phyloP scores from a whole-genome alignment of 768 basidiomycete genomes.

The Boletus rufocinnamomeus region DNA sequence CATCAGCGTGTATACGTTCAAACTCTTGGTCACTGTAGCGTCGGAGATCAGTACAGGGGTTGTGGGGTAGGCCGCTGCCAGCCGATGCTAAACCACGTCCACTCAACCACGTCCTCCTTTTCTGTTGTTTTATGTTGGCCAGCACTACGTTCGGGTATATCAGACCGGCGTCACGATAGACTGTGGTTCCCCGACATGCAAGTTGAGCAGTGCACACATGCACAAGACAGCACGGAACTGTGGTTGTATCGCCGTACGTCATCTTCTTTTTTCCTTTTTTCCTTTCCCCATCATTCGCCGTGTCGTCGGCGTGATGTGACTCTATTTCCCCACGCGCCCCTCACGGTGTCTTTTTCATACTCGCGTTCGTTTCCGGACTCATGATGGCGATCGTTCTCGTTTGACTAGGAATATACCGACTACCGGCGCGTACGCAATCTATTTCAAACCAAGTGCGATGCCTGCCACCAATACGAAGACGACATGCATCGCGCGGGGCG shows the following conservation, averaged over 20 bases:
- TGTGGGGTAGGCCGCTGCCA: slow-evolving; percentile 37
- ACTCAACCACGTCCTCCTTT: slow-evolving; percentile 2
- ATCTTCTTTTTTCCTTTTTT: background rate
- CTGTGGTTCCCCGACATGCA: slow-evolving; percentile 53
- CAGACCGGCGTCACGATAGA: slow-evolving; percentile 62
- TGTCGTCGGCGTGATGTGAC: background rate
- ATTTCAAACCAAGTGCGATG: slow-evolving; percentile 65
- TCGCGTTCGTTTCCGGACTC: slow-evolving; percentile 1
- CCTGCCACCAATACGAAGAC: slow-evolving; percentile 44
- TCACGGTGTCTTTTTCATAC: background rate
- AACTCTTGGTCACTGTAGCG: slow-evolving; percentile 24
- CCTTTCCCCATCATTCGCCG: background rate
- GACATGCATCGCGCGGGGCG: slow-evolving; percentile 34
- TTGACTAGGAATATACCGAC: slow-evolving; percentile 42
- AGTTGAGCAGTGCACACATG: slow-evolving; percentile 55
- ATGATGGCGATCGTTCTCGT: background rate
- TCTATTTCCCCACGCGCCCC: background rate
- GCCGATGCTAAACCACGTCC: background rate
- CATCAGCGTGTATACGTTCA: slow-evolving; percentile 6
- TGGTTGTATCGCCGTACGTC: slow-evolving; percentile 47
- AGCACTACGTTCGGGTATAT: slow-evolving; percentile 68
- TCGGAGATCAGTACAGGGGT: slow-evolving; percentile 46
- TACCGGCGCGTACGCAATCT: slow-evolving; percentile 60
- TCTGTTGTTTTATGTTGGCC: background rate
- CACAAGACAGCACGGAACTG: slow-evolving; percentile 63